Evolutionary conservation across 2,329 filamentous ascomycete genomes (phyloP).

Genomic region (Colletotrichum sp.): DNA sequence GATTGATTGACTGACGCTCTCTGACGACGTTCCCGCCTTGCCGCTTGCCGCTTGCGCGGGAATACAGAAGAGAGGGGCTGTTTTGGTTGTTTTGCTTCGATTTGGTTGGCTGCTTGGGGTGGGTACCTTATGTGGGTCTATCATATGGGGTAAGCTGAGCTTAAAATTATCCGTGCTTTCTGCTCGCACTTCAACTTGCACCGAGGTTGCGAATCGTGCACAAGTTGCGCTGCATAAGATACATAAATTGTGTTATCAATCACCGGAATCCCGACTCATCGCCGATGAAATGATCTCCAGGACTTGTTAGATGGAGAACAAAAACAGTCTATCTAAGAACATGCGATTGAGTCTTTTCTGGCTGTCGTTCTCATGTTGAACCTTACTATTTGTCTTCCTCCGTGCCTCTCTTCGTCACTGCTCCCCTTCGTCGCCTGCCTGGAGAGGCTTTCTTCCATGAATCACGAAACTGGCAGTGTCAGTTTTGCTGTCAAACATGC

Average conservation of each 20-base stretch:
- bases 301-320: background rate
- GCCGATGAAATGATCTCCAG: background rate
- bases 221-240: background rate
- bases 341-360: background rate
- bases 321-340: background rate
- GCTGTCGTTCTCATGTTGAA: background rate
- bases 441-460: background rate
- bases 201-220: background rate
- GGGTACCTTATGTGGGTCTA: slow-evolving; percentile 2
- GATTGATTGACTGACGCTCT: slow-evolving; percentile 14
- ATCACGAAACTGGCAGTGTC: background rate
- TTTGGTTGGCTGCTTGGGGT: slow-evolving; percentile 9
- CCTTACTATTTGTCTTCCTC: background rate
- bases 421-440: background rate
- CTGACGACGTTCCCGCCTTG: slow-evolving; percentile 20
- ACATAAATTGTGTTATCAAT: background rate
- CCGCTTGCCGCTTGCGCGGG: slow-evolving; percentile 17
- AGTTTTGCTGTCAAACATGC: background rate
- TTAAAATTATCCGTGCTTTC: slow-evolving; percentile 10
- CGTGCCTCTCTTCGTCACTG: background rate
- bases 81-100: background rate
- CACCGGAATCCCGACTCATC: background rate
- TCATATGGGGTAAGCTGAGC: slow-evolving; percentile 2
- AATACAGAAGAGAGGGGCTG: slow-evolving; percentile 16
- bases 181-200: background rate